These are phyloP conservation scores for Dioscorea cayenensis DNA, from an alignment of 116 monocot genomes.

Conservation along the genomic window DNA sequence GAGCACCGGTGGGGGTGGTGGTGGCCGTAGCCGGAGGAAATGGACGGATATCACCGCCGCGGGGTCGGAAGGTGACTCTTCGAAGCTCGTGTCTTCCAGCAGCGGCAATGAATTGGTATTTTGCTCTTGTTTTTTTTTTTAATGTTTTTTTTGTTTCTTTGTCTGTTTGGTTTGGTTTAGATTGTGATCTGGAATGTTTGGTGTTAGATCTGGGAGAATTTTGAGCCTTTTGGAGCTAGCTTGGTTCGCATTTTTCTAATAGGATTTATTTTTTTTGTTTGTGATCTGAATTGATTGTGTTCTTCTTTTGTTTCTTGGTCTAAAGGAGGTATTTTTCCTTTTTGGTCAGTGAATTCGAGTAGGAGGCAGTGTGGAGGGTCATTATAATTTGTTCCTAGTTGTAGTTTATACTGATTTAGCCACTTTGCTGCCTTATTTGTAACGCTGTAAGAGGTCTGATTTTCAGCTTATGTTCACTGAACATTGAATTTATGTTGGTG, in stretches of 20 bases:
- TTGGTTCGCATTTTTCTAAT: not conserved
- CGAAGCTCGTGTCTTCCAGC: constrained; percentile 48
- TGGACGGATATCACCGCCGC: constrained; percentile 1
- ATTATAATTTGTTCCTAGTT: not conserved
- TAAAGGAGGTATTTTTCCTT: not conserved
- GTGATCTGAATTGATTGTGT: too few species aligned
- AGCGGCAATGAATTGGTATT: constrained; percentile 39
- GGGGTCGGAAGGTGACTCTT: constrained; percentile 50
- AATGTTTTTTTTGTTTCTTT: not conserved
- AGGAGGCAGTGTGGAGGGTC: not conserved
- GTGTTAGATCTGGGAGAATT: not conserved
- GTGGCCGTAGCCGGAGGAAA: constrained; percentile 11
- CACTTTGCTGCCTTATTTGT: not conserved
- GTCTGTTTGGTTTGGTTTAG: not conserved
- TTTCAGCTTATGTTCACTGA: too few species aligned
- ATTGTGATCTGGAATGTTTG: not conserved
- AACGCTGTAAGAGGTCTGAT: not conserved
- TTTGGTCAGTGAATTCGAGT: not conserved
- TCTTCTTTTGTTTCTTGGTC: not conserved
- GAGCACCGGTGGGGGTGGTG: constrained; percentile 7
- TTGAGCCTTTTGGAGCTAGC: not conserved
- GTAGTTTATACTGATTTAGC: not conserved
- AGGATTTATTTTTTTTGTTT: too few species aligned
- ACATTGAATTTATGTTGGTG: too few species aligned
- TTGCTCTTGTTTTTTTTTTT: not conserved